phyloP scores from a whole-genome alignment of 495 filamentous ascomycete species.

The Penicillium crystallinum region DNA sequence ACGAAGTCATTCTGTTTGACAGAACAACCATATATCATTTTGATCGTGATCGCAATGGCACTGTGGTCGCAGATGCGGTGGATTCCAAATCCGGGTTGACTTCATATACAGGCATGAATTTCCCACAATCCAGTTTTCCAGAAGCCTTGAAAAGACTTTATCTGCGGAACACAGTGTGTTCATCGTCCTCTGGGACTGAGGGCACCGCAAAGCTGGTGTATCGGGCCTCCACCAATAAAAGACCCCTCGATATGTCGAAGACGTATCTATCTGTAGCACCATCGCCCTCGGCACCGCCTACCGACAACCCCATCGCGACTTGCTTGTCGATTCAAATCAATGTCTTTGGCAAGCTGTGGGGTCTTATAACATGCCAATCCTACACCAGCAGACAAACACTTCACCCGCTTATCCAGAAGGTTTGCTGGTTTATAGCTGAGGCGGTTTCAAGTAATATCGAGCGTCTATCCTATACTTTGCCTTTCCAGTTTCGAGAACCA shows the following conservation, averaged over 20 bases:
- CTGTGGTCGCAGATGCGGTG: conserved; percentile 75
- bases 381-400: conserved; percentile 74
- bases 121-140: conserved; percentile 77
- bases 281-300: conserved; percentile 65
- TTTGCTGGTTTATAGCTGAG: conserved; percentile 77
- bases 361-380: conserved; percentile 76
- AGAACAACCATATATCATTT: conserved; percentile 89
- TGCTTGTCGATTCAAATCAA: conserved; percentile 91
- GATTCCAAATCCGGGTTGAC: conserved; percentile 66
- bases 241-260: conserved; percentile 65
- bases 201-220: conserved; percentile 64
- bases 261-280: conserved; percentile 78
- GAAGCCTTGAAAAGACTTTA: conserved; percentile 71
- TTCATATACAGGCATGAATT: conserved; percentile 74
- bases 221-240: conserved; percentile 61
- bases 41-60: conserved; percentile 69
- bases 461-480: conserved; percentile 72
- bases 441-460: conserved; percentile 80
- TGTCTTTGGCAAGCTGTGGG: conserved; percentile 81
- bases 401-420: conserved; percentile 77
- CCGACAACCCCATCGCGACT: conserved; percentile 69
- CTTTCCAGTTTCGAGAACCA: conserved; percentile 47
- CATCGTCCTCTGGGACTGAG: conserved; percentile 14
- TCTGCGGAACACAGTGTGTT: conserved; percentile 44
- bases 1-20: conserved; percentile 76